Base-by-base conservation (phyloP, 148 eudicot genomes). In the Rhododendron williamsianum region DNA sequence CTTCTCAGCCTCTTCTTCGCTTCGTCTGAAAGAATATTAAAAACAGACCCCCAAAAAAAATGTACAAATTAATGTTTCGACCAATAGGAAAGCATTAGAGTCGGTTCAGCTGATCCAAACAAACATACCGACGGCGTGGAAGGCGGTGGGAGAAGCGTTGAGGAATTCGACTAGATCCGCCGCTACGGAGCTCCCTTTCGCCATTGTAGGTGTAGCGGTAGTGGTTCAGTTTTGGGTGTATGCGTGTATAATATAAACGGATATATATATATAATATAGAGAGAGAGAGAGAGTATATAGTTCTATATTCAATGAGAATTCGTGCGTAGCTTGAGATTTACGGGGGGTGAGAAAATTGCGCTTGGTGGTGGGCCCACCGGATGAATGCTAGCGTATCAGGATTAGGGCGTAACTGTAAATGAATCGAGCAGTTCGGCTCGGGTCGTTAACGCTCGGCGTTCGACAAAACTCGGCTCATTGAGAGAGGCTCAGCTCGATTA, bases 101-200 rank as follows among this genome's bases (percentile, higher is more conserved):
- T 54, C 6, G 21, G 21, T 54, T 54, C 21, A 54, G 18, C 1
- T 3, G 58, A 16, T 16, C 60, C 5, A 54, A 54, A 54, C 1
- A 54, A 18, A 18, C 60, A 0, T 95, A 95, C 98, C 98, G 54
- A 95, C 98, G 43, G 98, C 98, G 82, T 95, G 98, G 82, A 95
- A 95, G 63, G 96, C 98, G 35, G 98, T 95, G 5, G 98, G 98
- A 45, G 98, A 95, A 88, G 96, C 93, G 88, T 95, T 95, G 36
- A 95, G 81, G 88, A 92, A 95, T 73, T 89, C 84, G 19, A 93
- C 90, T 25, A 95, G 93, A 90, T 93, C 95, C 46, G 89, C 86
- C 23, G 96, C 96, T 11, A 92, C 91, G 43, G 94, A 83, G 76
- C 21, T 89, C 82, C 83, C 91, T 48, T 78, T 85, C 85, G 85